Evolutionary conservation across 306 rosid species (phyloP), one percentile per base, ranked within the genome.

Genomic region (Fragaria nilgerrensis): DNA sequence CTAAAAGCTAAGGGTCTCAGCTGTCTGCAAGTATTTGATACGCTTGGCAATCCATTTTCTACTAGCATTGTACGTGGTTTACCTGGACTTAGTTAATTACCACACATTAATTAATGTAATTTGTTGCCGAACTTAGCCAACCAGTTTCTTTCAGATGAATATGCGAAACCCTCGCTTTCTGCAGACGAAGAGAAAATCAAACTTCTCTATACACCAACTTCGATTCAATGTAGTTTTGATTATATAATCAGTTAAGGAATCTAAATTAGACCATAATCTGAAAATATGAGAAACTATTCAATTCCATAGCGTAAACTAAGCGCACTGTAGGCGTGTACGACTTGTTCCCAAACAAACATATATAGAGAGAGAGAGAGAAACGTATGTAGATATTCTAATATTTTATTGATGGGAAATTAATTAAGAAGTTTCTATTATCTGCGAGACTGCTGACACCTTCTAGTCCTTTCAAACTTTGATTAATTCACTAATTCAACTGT

Each of bases 401-500:
- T 23, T 10, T 0, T 10, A 3, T 23, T 10, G 67, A 62, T 13
- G 5, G 20, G 36, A 39, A 62, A 41, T 7, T 6, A 25, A 32
- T 32, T 32, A 32, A 32, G 67, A 62, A 62, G 39, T 14, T 62
- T 13, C 67, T 62, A 1, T 25, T 14, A 11, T 29, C 45, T 19
- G 5, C 19, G 43, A 71, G 36, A n/a, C 37, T 0, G 8, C 23
- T 39, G 64, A 39, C 36, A 22, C 48, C 11, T 44, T 37, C 39
- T 17, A 8, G 29, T 73, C 39, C 4, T 14, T 55, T 73, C 50
- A 53, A 73, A 53, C 66, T 72, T 53, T n/a, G 76, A 72, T 53
- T 36, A 32, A 12, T 72, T 72, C 65, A 32, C 37, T 20, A 43
- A 50, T 50, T 50, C 56, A 50, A 49, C 55, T 49, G 55, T 45